Evolutionary conservation across 2,329 filamentous ascomycete genomes (phyloP), one percentile per base, ranked within the genome.

Genomic region (Fusarium circinatum): DNA sequence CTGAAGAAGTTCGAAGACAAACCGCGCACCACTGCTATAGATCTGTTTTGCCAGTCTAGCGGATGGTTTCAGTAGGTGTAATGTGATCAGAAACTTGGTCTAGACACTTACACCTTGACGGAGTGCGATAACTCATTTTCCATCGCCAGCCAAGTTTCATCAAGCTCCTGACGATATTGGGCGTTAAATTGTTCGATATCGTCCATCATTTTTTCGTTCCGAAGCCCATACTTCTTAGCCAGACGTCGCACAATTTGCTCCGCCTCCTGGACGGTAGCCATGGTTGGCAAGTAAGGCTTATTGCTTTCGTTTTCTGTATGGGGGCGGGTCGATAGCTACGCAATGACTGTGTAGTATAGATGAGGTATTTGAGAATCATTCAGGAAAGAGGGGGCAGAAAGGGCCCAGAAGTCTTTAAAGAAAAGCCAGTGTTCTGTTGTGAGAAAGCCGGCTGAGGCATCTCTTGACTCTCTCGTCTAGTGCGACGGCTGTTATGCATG

Each of bases 71-170:
- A 30, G 28, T 9, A n/a, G n/a, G n/a, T n/a, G n/a, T n/a, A n/a
- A n/a, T n/a, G n/a, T n/a, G n/a, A n/a, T n/a, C n/a, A n/a, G n/a
- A n/a, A n/a, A n/a, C 5, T 17, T 48, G 26, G 20, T 3, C 26
- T 22, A 12, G 20, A 9, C 26, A 30, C 47, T 30, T 49, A 49
- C 47, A 49, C 13, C 47, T 49, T 49, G 28, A 49, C 5, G 0
- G 26, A 13, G 20, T n/a, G 7, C 7, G 28, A 49, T n/a, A n/a
- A 1, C 1, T 0, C 26, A 2, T 0, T 49, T 49, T 49, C 47
- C 10, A 49, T 18, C 14, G 7, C 14, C 14, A 49, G 47, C 26
- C 20, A 30, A 0, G 3, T n/a, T 17, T 48, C 28, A 30, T 49
- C 47, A 3, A 30, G 9, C 14, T 49, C 47, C 5, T 2, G 28